Conservation (phyloP, 2,329 filamentous ascomycete genomes). For the Hysterium pulicare region DNA sequence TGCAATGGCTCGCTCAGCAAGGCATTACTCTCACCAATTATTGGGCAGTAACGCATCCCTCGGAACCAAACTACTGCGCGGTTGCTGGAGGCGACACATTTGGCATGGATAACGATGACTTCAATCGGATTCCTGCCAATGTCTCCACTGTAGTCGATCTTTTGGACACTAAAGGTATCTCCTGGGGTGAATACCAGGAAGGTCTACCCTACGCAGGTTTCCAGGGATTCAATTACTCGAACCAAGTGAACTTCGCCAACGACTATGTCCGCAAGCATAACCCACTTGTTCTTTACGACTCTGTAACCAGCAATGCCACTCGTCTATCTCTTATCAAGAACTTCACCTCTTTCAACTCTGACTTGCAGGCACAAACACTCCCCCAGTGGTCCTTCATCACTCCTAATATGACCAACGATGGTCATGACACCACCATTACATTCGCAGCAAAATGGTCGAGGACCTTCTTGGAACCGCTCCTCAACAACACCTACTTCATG, state of each 20-base stretch:
- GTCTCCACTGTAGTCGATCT: slow-evolving; percentile 35
- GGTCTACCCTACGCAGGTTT: slow-evolving; percentile 71
- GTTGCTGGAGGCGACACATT: slow-evolving; percentile 69
- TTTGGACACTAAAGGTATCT: slow-evolving; percentile 33
- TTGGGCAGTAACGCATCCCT: slow-evolving; percentile 65
- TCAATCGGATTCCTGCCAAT: slow-evolving; percentile 46
- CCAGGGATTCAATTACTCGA: slow-evolving; percentile 60
- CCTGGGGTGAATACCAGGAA: slow-evolving; percentile 65
- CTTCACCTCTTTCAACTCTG: slow-evolving; percentile 46
- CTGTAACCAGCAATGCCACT: slow-evolving; percentile 55
- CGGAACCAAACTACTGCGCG: slow-evolving; percentile 73
- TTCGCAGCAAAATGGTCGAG: slow-evolving; percentile 65
- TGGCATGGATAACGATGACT: slow-evolving; percentile 66
- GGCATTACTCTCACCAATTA: slow-evolving; percentile 35
- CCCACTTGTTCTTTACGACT: slow-evolving; percentile 61
- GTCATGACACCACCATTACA: slow-evolving; percentile 67
- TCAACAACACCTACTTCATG: slow-evolving; percentile 66
- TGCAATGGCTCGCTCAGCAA: not conserved
- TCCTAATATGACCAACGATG: slow-evolving; percentile 72
- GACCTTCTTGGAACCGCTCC: slow-evolving; percentile 63
- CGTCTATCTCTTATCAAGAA: slow-evolving; percentile 72
- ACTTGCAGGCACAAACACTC: slow-evolving; percentile 19
- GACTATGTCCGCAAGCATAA: slow-evolving; percentile 85
- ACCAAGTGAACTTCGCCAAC: slow-evolving; percentile 63
- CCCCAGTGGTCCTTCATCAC: slow-evolving; percentile 36